Evolutionary conservation across 345 rosid genomes (phyloP).

Genomic region (Durio zibethinus): DNA sequence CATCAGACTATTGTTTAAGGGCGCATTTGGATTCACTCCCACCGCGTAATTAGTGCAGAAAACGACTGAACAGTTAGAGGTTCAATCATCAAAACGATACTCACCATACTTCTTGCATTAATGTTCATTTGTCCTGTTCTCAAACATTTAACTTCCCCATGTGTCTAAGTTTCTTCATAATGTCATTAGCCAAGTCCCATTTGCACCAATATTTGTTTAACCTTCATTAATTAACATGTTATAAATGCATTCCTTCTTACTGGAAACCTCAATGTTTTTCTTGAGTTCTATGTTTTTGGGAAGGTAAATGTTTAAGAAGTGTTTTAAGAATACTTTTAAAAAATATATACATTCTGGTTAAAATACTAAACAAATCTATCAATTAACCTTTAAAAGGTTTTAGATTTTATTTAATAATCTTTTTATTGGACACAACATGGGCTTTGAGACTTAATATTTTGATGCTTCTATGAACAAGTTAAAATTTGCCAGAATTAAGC

Average conservation of each 20-base stretch:
- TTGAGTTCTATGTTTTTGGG: background rate
- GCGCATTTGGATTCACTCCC: too few species aligned
- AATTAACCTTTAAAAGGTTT: too few species aligned
- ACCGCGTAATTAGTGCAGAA: too few species aligned
- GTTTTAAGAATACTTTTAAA: background rate
- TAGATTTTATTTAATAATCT: too few species aligned
- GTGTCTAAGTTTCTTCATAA: background rate
- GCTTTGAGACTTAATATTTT: too few species aligned
- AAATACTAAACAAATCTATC: too few species aligned
- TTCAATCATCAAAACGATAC: too few species aligned
- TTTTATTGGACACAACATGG: too few species aligned
- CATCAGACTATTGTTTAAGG: background rate
- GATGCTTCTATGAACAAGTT: too few species aligned
- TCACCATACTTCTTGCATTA: background rate
- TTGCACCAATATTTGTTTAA: background rate
- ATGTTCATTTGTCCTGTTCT: background rate
- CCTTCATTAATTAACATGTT: background rate
- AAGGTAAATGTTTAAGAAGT: background rate
- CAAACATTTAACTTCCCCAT: background rate
- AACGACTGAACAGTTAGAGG: too few species aligned
- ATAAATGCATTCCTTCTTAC: background rate
- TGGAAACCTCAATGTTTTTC: background rate
- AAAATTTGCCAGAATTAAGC: too few species aligned
- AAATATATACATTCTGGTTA: too few species aligned
- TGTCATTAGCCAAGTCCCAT: background rate